Evolutionary conservation across 495 filamentous ascomycete genomes (phyloP).

Genomic region (Rostrohypoxylon terebratum): DNA sequence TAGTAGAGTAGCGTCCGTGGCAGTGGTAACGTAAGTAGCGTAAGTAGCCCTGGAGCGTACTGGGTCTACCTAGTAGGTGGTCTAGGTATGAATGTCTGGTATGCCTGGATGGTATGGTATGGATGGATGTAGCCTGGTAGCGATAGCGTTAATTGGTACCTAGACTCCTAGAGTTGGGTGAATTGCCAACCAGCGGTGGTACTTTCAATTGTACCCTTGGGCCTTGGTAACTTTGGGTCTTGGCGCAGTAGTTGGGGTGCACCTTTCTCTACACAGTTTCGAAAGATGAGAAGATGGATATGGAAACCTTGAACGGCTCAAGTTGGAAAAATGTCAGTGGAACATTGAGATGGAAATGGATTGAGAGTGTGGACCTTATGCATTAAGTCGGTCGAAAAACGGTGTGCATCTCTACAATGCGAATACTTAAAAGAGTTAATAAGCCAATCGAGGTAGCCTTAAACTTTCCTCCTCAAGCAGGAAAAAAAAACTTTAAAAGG

Average conservation of each 20-base stretch:
- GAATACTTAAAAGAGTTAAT: slow-evolving; percentile 25
- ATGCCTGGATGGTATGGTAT: no score
- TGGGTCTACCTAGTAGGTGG: no score
- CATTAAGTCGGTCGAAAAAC: slow-evolving; percentile 24
- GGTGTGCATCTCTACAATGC: slow-evolving; percentile 34
- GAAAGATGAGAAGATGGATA: slow-evolving; percentile 11
- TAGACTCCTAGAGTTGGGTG: no score
- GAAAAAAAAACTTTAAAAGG: not conserved
- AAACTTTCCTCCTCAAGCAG: slow-evolving; percentile 7
- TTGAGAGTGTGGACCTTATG: slow-evolving; percentile 10
- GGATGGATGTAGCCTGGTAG: slow-evolving; percentile 10
- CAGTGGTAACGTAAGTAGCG: slow-evolving; percentile 4
- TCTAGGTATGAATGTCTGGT: no score
- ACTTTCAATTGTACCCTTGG: slow-evolving; percentile 24
- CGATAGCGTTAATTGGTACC: slow-evolving; percentile 19
- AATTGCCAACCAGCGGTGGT: slow-evolving; percentile 4
- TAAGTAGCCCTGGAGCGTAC: slow-evolving; percentile 6
- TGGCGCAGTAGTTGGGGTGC: slow-evolving; percentile 36
- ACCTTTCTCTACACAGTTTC: slow-evolving; percentile 5
- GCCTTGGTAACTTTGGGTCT: slow-evolving; percentile 19
- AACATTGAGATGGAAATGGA: slow-evolving; percentile 5
- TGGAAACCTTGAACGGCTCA: slow-evolving; percentile 5
- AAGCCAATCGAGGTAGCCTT: slow-evolving; percentile 33
- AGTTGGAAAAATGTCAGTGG: slow-evolving; percentile 8
- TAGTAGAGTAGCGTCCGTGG: slow-evolving; percentile 10